A percentile compares a stretch with the other conserved stretches of the same genome.
Conservation (phyloP, 306 rosid genomes). For the Cucurbita maxima region DNA sequence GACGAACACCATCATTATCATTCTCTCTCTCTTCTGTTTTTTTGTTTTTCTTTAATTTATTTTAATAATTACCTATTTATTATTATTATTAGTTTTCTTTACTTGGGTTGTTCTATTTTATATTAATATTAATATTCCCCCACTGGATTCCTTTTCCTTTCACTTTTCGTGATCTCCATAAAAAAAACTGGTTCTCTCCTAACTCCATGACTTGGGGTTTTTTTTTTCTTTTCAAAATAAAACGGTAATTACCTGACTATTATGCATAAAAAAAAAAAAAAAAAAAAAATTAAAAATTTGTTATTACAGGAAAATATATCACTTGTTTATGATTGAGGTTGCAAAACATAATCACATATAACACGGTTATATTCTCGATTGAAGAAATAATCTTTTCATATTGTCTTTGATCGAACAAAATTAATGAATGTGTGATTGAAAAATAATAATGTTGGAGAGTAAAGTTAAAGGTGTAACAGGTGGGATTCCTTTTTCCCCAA, state of each 20-base stretch:
- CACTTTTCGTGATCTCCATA: not conserved
- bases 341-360: no score
- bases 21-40: not conserved
- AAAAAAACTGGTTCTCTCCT: not conserved
- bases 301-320: no score
- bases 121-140: not conserved
- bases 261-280: no score
- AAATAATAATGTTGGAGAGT: not conserved
- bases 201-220: not conserved
- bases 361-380: no score
- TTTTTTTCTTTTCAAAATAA: no score
- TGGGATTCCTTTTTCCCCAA: not conserved
- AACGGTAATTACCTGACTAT: no score
- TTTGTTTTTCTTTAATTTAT: not conserved
- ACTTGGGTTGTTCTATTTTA: not conserved
- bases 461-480: not conserved
- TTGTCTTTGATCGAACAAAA: no score
- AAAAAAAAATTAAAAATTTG: no score
- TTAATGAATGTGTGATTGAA: not conserved
- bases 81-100: not conserved
- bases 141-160: not conserved
- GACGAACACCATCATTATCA: slow-evolving; percentile 8
- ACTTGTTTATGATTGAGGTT: no score
- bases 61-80: not conserved
- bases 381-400: no score